These are phyloP conservation scores for Gossypioides kirkii DNA, from an alignment of 345 rosid genomes.

Conservation along the genomic window DNA sequence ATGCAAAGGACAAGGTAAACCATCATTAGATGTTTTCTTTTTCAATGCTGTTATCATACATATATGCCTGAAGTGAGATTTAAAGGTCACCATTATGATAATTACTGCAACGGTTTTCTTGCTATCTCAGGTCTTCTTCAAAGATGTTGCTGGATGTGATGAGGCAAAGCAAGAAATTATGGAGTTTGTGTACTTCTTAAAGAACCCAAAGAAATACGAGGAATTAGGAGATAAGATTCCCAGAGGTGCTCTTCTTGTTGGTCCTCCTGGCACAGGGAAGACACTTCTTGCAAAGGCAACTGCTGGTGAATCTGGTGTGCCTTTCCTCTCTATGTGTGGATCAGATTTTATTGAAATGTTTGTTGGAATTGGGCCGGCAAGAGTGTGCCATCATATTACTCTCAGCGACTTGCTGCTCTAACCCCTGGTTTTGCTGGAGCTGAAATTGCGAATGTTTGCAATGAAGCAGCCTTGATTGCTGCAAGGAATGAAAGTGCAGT, in stretches of 20 bases:
- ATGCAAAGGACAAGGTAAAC: conserved; percentile 44
- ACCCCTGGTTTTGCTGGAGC: conserved; percentile 56
- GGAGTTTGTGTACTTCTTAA: conserved; percentile 49
- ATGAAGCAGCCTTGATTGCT: conserved; percentile 52
- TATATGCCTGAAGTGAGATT: not conserved
- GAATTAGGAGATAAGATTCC: conserved; percentile 53
- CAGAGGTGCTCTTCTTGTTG: conserved; percentile 33
- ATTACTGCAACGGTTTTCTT: conserved; percentile 18
- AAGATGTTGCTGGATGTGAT: conserved; percentile 57
- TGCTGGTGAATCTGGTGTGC: not conserved
- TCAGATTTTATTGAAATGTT: not conserved
- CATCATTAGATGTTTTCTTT: not conserved
- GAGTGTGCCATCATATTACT: conserved; percentile 33
- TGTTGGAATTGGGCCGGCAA: not conserved
- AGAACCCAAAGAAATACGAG: conserved; percentile 50
- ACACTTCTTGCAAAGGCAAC: not conserved
- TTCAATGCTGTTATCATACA: not conserved
- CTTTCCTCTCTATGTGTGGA: not conserved
- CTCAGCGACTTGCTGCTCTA: conserved; percentile 52
- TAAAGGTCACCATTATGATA: not conserved
- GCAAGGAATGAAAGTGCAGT: conserved; percentile 41
- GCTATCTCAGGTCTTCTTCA: conserved; percentile 35
- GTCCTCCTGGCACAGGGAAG: not conserved
- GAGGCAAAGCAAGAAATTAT: conserved; percentile 56
- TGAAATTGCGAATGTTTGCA: conserved; percentile 56